Base-by-base conservation (phyloP, 225 moss, liverwort and hornwort species). In the Straminergon stramineum region DNA sequence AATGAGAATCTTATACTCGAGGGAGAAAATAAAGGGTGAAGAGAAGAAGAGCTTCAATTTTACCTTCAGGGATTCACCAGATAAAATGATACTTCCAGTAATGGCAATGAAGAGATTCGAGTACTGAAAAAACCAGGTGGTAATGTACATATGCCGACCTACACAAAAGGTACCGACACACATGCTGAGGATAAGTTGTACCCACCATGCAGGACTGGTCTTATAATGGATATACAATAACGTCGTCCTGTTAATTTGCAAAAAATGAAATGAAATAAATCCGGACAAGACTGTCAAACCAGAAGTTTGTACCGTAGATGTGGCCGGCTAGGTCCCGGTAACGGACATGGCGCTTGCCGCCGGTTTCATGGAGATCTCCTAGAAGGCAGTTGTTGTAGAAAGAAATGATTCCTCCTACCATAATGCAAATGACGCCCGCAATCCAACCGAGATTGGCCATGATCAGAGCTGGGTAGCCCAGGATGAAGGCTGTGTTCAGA, bases 271-370 rank as follows among this genome's bases (percentile, higher is more conserved):
- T 48, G 23, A 51, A 52, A 45, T 32, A 19, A 41, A 51, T 63
- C 28, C 23, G 22, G 51, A 43, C 43, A 26, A 77, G 53, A 77
- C 75, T 41, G 35, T 61, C 35, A 75, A 76, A 66, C 27, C 27
- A 41, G 34, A 76, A 66, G 31, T 14, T 65, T 31, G 57, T 84
- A 94, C 94, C 94, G 31, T 95, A 93, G 13, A 95, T 90, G 87
- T 95, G 92, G 64, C 91, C 90, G 75, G 92, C 88, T 58, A 95
- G 79, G 85, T 95, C 94, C 15, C 94, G 89, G 91, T 92, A 91
- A 69, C 94, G 92, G 76, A 95, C 85, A 61, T 95, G 94, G 79
- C 94, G 94, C 88, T 92, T 93, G 84, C 94, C 93, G 30, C 94
- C 94, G 14, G 91, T 90, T 74, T 92, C 93, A 81, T 95, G 94